Conservation (phyloP, 1,284 basidiomycete species). For the Trichosporon ovoides region DNA sequence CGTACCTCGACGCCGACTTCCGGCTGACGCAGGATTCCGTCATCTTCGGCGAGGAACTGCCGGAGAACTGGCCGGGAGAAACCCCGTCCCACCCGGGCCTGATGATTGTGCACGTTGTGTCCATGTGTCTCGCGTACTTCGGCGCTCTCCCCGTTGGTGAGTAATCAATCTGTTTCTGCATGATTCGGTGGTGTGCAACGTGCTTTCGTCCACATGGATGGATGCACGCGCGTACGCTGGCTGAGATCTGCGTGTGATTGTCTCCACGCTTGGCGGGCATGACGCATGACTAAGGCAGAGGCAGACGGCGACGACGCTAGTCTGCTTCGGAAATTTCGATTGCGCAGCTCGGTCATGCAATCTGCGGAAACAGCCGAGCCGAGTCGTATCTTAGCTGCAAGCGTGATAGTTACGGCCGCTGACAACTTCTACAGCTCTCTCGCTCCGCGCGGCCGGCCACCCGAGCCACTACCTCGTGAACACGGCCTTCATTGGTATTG, state of each 20-base stretch:
- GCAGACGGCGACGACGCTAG: too few relatives aligned
- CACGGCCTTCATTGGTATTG: slow-evolving; percentile 27
- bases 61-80: slow-evolving; percentile 29
- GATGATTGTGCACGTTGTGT: slow-evolving; percentile 32
- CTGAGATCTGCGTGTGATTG: too few relatives aligned
- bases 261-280: too few relatives aligned
- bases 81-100: slow-evolving; percentile 29
- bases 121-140: slow-evolving; percentile 38
- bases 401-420: too few relatives aligned
- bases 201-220: too few relatives aligned
- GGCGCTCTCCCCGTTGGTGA: slow-evolving; percentile 36
- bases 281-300: too few relatives aligned
- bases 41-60: slow-evolving; percentile 41
- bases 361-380: neutral
- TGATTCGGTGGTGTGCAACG: too few relatives aligned
- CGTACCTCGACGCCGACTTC: slow-evolving; percentile 41
- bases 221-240: too few relatives aligned
- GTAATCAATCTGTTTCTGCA: too few relatives aligned
- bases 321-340: too few relatives aligned
- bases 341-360: too few relatives aligned
- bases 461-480: slow-evolving; percentile 37
- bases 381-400: too few relatives aligned
- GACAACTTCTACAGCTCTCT: slow-evolving; percentile 26
- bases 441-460: slow-evolving; percentile 36
- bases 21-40: slow-evolving; percentile 32